These are phyloP conservation scores for Mortierella sp. DNA, from an alignment of 371 early-diverging fungal species.

Conservation along the genomic window DNA sequence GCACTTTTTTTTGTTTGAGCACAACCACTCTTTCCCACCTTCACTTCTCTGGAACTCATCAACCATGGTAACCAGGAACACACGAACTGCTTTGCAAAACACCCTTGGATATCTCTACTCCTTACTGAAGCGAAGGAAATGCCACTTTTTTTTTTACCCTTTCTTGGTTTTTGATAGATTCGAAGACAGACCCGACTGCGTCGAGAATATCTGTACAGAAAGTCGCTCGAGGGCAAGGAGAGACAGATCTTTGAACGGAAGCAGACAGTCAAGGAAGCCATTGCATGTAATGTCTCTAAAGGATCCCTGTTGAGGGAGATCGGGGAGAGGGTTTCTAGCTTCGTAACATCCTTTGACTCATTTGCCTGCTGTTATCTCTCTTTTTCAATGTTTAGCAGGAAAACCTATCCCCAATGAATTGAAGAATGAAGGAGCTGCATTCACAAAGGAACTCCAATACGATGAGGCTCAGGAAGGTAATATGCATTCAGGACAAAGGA, in stretches of 20 bases:
- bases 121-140: no score
- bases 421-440: constrained; percentile 76
- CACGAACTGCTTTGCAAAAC: no score
- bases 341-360: no score
- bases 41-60: background rate
- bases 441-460: constrained; percentile 82
- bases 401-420: constrained; percentile 87
- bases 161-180: constrained; percentile 59
- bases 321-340: no score
- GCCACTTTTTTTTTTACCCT: no score
- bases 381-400: constrained; percentile 69
- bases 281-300: no score
- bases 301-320: no score
- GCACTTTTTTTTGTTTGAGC: constrained; percentile 2
- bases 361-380: background rate
- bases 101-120: no score
- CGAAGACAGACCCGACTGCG: constrained; percentile 86
- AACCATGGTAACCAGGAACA: background rate
- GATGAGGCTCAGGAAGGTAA: constrained; percentile 90
- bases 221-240: constrained; percentile 93
- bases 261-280: constrained; percentile 91
- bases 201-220: constrained; percentile 95
- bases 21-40: background rate
- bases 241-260: constrained; percentile 90
- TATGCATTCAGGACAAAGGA: background rate